These are phyloP conservation scores for Citrus sinensis DNA, from an alignment of 345 rosid species.

Conservation along the genomic window DVS_A1.0 CM039163.1:48783501-48784000, in stretches of 20 bases:
- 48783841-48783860: conserved; percentile 42
- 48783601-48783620: conserved; percentile 61
- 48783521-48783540: not conserved
- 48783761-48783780: not conserved
- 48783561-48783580: not conserved
- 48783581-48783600: not conserved
- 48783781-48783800: not conserved
- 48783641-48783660: conserved; percentile 79
- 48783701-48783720: conserved; percentile 20
- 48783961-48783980: no score
- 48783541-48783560: not conserved
- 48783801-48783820: conserved; percentile 65
- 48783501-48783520: conserved; percentile 65
- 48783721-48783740: not conserved
- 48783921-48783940: not conserved
- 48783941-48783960: not conserved
- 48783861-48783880: not conserved
- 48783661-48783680: conserved; percentile 49
- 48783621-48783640: conserved; percentile 94
- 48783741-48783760: not conserved
- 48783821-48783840: conserved; percentile 61
- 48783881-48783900: not conserved
- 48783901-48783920: not conserved
- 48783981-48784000: not conserved
- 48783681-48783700: conserved; percentile 90